These are phyloP conservation scores for Trapa incisa DNA, from an alignment of 345 rosid genomes.

Conservation along the genomic window DNA sequence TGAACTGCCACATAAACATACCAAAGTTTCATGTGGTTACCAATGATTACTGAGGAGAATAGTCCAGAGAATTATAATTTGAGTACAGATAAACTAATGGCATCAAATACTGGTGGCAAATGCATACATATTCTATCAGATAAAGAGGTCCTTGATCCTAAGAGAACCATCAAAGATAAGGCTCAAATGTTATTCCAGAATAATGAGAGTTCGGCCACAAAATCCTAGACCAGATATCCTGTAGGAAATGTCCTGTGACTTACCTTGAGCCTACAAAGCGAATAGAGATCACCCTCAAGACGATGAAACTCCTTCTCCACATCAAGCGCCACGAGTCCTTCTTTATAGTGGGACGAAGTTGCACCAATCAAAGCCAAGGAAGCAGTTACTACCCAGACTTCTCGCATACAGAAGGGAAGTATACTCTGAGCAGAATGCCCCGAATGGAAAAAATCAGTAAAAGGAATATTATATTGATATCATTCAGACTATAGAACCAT, in stretches of 20 bases:
- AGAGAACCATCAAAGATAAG: not conserved
- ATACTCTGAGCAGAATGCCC: conserved; percentile 29
- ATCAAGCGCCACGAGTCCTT: conserved; percentile 55
- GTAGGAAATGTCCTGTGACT: conserved; percentile 2
- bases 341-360: conserved; percentile 55
- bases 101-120: not conserved
- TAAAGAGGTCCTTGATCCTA: not conserved
- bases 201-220: not conserved
- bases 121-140: not conserved
- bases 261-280: conserved; percentile 85
- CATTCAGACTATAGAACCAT: not conserved
- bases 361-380: conserved; percentile 65
- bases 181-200: not conserved
- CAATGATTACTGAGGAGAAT: not conserved
- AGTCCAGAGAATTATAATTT: not conserved
- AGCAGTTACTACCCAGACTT: conserved; percentile 92
- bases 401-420: conserved; percentile 72
- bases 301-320: conserved; percentile 88
- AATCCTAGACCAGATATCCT: not conserved
- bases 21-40: conserved; percentile 12
- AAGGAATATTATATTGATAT: not conserved
- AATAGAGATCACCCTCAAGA: conserved; percentile 90
- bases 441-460: conserved; percentile 8
- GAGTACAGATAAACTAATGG: not conserved
- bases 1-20: conserved; percentile 53